Evolutionary conservation across 352 stramenopile species (phyloP), one percentile per base, ranked within the genome.

Genomic region (Chrysophaeum taylorii): DNA sequence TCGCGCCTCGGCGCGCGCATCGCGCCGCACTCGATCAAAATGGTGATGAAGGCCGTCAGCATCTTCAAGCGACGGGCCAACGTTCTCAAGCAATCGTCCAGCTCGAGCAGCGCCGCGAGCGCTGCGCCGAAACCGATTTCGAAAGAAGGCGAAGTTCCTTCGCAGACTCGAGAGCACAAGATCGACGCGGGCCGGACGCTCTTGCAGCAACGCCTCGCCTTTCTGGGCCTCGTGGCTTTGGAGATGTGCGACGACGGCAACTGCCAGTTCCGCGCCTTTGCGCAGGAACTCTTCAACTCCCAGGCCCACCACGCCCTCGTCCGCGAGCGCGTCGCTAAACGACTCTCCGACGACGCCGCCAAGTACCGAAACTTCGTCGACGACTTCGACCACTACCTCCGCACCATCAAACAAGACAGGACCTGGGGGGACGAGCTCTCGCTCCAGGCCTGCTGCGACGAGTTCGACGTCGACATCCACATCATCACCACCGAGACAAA

Each of bases 401-500:
- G 1, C 2, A 5, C 14, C 57, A 66, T 66, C 33, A 18, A 9
- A 31, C 15, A 15, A 5, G 25, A 36, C 27, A 31, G 57, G 5
- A 9, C 31, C 33, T 66, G 57, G 57, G 57, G 57, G 9, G 57
- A 66, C 57, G 57, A 66, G 35, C 57, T 66, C 33, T 21, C 57
- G 33, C 57, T 66, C 35, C 57, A 66, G 57, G 57, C 57, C 33
- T 31, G 33, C 31, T 66, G 57, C 57, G 57, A 15, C 31, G 57
- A 31, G 12, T 66, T 43, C 57, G 57, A 2, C 33, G 57, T 66
- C 57, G 57, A 66, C 57, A 45, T 66, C 18, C 31, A 43, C 57
- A 5, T 66, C 57, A 45, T 66, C 57, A 45, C 57, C 16, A 66
- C 57, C 18, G 57, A 42, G 57, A 9, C 33, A 1, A 9, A 42